Base-by-base conservation (phyloP, 148 eudicot species). In the Hydrangea macrophylla region DNA sequence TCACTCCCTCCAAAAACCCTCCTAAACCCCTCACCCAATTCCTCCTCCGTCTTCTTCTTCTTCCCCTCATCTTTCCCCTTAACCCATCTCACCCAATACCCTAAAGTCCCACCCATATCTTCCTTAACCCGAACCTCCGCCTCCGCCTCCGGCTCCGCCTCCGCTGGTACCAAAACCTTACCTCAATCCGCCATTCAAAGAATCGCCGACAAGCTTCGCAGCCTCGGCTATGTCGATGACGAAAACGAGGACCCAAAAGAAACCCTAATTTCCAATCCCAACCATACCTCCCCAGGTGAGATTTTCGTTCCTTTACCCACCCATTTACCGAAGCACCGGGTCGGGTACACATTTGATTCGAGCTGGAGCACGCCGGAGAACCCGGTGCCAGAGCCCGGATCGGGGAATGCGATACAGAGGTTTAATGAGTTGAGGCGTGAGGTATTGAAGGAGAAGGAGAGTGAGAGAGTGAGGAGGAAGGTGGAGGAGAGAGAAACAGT, bases 321-420 rank as follows among this genome's bases (percentile, higher is more conserved):
- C n/a, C 82, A 67, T 10, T 60, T 94, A 4, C 91, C 97, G 1
- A 83, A 71, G 28, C 36, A 78, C 69, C 84, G 99, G 22, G 99
- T 94, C 40, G 97, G 99, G 44, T 93, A 91, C 66, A 90, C 96
- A 8, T 82, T 94, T 7, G 99, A 94, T 67, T 33, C 86, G 36
- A 94, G 97, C 68, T 94, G 99, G 98, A 81, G 86, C 56, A 81
- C 87, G 45, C 96, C 96, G 1, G 86, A 84, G 53, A 88, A 82
- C 64, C 94, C 98, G 60, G 87, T 84, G 26, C 96, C 96, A 0
- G 78, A 65, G 1, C 91, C 90, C 53, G 97, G 92, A 2, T 60
- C 80, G 0, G 92, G 92, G 31, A 78, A 15, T 2, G 80, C 88
- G 7, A 78, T 89, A 5, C 73, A 74, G 64, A 76, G 73, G 79